Evolutionary conservation across 352 stramenopile species (phyloP).

Genomic region (Peronospora destructor): DNA sequence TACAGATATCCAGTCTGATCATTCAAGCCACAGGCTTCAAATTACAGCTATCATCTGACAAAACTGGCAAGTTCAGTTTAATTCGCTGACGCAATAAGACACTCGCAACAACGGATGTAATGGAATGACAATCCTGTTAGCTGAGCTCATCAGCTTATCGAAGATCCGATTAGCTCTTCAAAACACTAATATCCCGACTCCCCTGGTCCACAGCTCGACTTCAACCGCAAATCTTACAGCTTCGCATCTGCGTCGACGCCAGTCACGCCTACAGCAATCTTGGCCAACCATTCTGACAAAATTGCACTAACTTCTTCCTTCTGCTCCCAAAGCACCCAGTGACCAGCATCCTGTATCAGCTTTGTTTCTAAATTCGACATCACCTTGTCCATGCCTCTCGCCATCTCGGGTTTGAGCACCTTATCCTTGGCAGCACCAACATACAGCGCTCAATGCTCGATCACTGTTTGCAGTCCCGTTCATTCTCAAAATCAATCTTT

Average conservation of each 20-base stretch:
- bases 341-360: slow-evolving; percentile 30
- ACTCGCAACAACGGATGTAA: too few species aligned
- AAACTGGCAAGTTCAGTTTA: too few species aligned
- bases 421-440: slow-evolving; percentile 37
- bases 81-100: too few species aligned
- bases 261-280: slow-evolving; percentile 7
- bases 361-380: slow-evolving; percentile 34
- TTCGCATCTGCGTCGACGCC: neutral
- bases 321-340: slow-evolving; percentile 45
- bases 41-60: too few species aligned
- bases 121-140: too few species aligned
- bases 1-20: too few species aligned
- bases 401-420: slow-evolving; percentile 44
- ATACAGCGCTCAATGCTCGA: slow-evolving; percentile 39
- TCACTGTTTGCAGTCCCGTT: slow-evolving; percentile 23
- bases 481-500: slow-evolving; percentile 40
- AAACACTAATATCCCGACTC: too few species aligned
- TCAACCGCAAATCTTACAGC: neutral
- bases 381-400: slow-evolving; percentile 31
- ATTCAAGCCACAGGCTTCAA: too few species aligned
- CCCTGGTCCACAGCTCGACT: neutral
- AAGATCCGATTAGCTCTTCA: too few species aligned
- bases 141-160: too few species aligned
- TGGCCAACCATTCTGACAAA: slow-evolving; percentile 25
- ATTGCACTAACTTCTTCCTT: slow-evolving; percentile 40